Percentiles rank a stretch among this genome's conserved stretches.
These are phyloP conservation scores for Thraustochytrium sp. DNA, from an alignment of 352 stramenopile genomes.

Conservation along the genomic window DNA sequence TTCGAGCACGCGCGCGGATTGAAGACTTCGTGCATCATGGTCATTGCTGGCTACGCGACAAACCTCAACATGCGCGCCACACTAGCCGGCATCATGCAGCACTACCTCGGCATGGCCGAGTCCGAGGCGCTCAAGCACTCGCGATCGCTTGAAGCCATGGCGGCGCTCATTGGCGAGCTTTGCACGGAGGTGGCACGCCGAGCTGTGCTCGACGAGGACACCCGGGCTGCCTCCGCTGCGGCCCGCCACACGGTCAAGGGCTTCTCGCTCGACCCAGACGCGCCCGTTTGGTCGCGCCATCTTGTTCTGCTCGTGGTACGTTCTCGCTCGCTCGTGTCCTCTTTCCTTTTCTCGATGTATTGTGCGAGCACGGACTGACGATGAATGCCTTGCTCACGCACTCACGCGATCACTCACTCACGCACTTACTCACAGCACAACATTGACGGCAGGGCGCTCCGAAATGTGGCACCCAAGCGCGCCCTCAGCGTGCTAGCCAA, in stretches of 20 bases:
- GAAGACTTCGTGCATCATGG: neutral
- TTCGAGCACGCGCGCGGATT: neutral
- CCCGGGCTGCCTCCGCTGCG: neutral
- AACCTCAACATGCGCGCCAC: neutral
- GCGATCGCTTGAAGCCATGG: neutral
- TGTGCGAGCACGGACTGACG: neutral
- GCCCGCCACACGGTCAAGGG: neutral
- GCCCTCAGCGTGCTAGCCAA: conserved; percentile 45
- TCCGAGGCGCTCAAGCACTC: neutral
- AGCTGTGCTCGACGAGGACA: neutral
- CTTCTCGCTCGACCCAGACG: neutral
- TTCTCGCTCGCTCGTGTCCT: neutral
- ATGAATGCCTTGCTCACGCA: neutral
- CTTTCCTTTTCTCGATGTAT: neutral
- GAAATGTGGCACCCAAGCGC: neutral
- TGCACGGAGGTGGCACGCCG: neutral
- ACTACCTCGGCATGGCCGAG: neutral
- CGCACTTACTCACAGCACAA: conserved; percentile 6
- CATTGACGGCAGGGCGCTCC: neutral
- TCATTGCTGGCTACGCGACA: neutral
- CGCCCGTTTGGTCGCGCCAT: neutral
- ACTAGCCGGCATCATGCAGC: neutral
- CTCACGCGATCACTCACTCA: neutral
- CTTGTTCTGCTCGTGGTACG: neutral
- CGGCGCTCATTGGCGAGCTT: neutral